Conservation (phyloP, 2,329 filamentous ascomycete genomes). For the Diatrype stigma region DNA sequence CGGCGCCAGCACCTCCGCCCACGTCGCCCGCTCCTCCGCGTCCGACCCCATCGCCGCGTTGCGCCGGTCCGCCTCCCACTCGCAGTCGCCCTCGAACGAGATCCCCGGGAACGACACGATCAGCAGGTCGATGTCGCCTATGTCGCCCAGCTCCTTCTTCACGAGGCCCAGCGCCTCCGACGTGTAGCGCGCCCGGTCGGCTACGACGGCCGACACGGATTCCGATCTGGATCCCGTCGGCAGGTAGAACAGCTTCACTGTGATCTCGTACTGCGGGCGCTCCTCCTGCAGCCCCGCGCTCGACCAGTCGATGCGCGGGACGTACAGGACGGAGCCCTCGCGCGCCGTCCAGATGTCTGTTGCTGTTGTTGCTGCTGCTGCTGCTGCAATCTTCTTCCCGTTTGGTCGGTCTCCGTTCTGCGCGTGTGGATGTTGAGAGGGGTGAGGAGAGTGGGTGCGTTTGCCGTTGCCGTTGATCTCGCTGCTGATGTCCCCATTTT, state of each 20-base stretch:
- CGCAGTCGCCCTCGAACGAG: constrained; percentile 88
- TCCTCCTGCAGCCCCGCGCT: constrained; percentile 74
- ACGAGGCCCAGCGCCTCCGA: constrained; percentile 77
- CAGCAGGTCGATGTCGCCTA: constrained; percentile 75
- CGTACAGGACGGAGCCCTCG: constrained; percentile 59
- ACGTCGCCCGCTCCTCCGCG: constrained; percentile 64
- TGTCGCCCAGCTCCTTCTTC: constrained; percentile 62
- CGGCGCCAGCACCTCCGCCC: constrained; percentile 64
- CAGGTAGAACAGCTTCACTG: constrained; percentile 91
- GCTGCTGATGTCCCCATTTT: constrained; percentile 20
- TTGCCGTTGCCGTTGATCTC: constrained; percentile 22
- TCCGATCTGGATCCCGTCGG: no score
- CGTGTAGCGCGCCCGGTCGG: constrained; percentile 65
- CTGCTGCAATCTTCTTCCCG: constrained; percentile 26
- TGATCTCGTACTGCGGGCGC: constrained; percentile 83
- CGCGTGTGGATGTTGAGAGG: no score
- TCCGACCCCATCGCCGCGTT: constrained; percentile 61
- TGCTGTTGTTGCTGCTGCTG: constrained; percentile 21
- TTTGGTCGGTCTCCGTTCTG: constrained; percentile 12
- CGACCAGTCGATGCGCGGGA: constrained; percentile 74
- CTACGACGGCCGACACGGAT: no score
- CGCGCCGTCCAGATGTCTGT: constrained; percentile 64
- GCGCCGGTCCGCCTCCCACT: constrained; percentile 65
- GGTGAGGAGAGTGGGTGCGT: no score
- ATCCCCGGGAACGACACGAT: constrained; percentile 92